Evolutionary conservation across 768 basidiomycete genomes (phyloP), one percentile per base, ranked within the genome.

Genomic region (Phanerochaete sordida): DNA sequence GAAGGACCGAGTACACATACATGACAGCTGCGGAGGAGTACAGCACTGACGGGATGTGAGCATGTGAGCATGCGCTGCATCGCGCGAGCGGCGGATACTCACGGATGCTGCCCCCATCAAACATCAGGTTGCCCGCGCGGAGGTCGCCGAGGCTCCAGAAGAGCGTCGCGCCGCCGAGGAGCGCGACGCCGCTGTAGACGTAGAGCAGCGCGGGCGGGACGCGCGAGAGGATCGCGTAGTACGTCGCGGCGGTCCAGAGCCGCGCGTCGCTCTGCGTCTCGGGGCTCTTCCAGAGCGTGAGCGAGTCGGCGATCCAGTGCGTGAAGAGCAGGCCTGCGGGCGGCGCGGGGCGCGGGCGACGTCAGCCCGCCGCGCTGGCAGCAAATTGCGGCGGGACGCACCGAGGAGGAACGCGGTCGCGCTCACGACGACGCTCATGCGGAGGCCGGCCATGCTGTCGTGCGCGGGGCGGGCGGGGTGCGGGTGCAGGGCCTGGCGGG

Each of bases 291-390:
- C 92, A 94, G 43, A 94, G 79, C 33, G 92, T 94, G 54, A 92
- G 76, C 1, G 91, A 93, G 78, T 94, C 92, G n/a, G 92, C 92
- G 62, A 91, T 93, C 92, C 92, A 94, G 70, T 94, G 88, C 35
- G 91, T 93, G 70, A 92, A 92, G 4, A 94, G 79, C 48, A 88
- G 77, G 53, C 92, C 91, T 93, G 71, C 15, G 19, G 16, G 15
- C 37, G 23, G 6, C 16, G 33, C 37, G 27, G 8, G 11, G 53
- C 30, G n/a, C 24, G 53, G 21, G 43, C n/a, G n/a, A n/a, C n/a
- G n/a, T 37, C 21, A 56, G 44, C 11, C 21, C 39, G 33, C 16
- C 44, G 30, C 48, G 48, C 37, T 43, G 46, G 46, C 49, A 27
- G 56, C 63, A 56, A 11, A 19, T 19, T 21, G 31, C 21, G 44